A percentile compares a stretch with the other conserved stretches of the same genome.
phyloP scores from a whole-genome alignment of 2,329 filamentous ascomycete genomes.

The Pestalotiopsis sp. region DNA sequence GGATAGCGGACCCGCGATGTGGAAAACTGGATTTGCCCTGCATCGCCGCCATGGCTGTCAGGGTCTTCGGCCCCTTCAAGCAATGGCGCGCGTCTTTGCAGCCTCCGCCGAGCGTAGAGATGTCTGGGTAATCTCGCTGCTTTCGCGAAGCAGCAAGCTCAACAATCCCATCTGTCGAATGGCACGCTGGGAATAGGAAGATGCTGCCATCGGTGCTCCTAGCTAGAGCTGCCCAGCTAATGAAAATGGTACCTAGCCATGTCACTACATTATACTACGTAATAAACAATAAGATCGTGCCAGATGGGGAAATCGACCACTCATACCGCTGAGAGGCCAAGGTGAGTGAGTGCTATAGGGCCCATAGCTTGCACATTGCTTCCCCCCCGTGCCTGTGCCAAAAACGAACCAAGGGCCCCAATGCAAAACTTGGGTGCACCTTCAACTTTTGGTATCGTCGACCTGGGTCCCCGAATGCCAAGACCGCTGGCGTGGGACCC shows the following conservation, averaged over 20 bases:
- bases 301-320: neutral
- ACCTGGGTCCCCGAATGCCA: slow-evolving; percentile 4
- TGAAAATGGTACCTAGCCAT: neutral
- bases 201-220: too few relatives aligned
- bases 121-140: neutral
- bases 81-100: neutral
- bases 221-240: too few relatives aligned
- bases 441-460: neutral
- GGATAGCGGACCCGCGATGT: neutral
- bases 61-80: neutral
- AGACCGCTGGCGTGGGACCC: slow-evolving; percentile 1
- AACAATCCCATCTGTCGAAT: neutral
- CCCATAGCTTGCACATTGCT: neutral
- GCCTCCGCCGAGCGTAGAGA: neutral
- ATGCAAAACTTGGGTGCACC: neutral
- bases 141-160: neutral
- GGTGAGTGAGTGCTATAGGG: too few relatives aligned
- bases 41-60: neutral
- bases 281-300: neutral
- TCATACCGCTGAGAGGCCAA: too few relatives aligned
- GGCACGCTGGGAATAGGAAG: too few relatives aligned
- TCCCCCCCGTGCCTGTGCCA: neutral
- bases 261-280: neutral
- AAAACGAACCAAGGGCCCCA: neutral
- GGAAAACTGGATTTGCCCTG: neutral